These are phyloP conservation scores for Neurospora sp. DNA, from an alignment of 495 filamentous ascomycete genomes.

Conservation along the genomic window DNA sequence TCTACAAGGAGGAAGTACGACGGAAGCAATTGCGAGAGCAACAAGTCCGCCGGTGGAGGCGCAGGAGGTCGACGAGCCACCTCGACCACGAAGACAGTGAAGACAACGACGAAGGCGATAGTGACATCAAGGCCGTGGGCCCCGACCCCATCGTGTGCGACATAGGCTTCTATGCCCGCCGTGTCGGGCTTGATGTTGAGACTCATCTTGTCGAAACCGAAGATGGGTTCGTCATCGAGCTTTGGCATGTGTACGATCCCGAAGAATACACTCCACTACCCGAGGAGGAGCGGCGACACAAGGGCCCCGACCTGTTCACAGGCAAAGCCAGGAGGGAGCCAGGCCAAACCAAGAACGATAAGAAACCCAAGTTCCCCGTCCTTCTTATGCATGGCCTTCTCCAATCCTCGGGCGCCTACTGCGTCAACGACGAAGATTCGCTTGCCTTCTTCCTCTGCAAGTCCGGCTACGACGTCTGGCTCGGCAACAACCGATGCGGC, in stretches of 20 bases:
- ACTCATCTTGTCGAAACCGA: conserved; percentile 81
- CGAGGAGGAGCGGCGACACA: conserved; percentile 27
- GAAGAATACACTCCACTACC: conserved; percentile 47
- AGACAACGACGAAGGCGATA: conserved; percentile 22
- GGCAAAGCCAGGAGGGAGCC: conserved; percentile 4
- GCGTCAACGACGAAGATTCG: conserved; percentile 80
- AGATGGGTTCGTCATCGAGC: conserved; percentile 80
- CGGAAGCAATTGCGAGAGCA: conserved; percentile 43
- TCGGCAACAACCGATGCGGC: conserved; percentile 91
- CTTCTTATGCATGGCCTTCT: conserved; percentile 83
- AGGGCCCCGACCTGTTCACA: conserved; percentile 33
- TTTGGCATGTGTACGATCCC: conserved; percentile 89
- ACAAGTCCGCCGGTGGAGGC: conserved; percentile 51
- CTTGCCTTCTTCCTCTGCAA: conserved; percentile 90
- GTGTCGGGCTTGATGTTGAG: conserved; percentile 83
- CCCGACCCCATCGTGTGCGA: conserved; percentile 69
- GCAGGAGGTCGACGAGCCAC: conserved; percentile 21
- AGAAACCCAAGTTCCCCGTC: conserved; percentile 69
- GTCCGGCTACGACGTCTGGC: conserved; percentile 91
- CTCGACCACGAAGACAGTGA: conserved; percentile 21
- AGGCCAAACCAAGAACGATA: conserved; percentile 18
- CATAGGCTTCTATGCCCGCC: conserved; percentile 75
- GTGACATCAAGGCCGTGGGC: conserved; percentile 64
- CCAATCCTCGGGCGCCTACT: conserved; percentile 81
- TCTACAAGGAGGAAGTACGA: conserved; percentile 55